Evolutionary conservation across 495 filamentous ascomycete genomes (phyloP), one percentile per base, ranked within the genome.

Genomic region (Aspergillus panamensis): DNA sequence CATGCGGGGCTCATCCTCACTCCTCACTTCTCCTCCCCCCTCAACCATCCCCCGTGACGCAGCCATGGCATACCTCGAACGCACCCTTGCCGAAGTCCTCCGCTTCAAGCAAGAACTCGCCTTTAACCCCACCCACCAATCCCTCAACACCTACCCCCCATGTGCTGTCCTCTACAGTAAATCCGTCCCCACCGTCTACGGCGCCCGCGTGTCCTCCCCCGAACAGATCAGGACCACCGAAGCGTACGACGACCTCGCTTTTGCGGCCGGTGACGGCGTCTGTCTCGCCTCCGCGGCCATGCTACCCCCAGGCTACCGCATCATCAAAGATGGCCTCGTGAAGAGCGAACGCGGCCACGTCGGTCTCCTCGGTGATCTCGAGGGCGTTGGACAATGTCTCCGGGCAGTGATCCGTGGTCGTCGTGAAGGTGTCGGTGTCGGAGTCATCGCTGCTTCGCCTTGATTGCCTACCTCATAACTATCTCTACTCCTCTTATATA

Each of bases 261-360:
- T 97, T 71, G 88, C 86, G 0, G 86, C 84, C 35, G 93, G 93
- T 0, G 93, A 97, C 69, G 93, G 93, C 0, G 93, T 97, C 0
- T 91, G 91, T 66, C 77, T 97, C 14, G 91, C 93, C 0, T 79
- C 78, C 40, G 89, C 92, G 53, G 89, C 92, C 0, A 94, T 95
- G 92, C 67, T 95, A 58, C 92, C 93, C 1, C 70, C 77, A 6
- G 92, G 92, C 0, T 97, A 97, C 67, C 80, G 78, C 51, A 73
- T 86, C 51, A 88, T 84, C 2, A 81, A 76, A 57, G 84, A 84
- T 29, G 92, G 91, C 0, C 77, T 87, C 48, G 82, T 96, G 10
- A 87, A 81, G 54, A 91, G 85, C 57, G 91, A 96, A 37, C 73
- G 91, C 2, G 92, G 93, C 0, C 93, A 97, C 76, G 85, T 97